Evolutionary conservation across 2,329 filamentous ascomycete genomes (phyloP).

Genomic region (Alternaria hordeiaustralica): DNA sequence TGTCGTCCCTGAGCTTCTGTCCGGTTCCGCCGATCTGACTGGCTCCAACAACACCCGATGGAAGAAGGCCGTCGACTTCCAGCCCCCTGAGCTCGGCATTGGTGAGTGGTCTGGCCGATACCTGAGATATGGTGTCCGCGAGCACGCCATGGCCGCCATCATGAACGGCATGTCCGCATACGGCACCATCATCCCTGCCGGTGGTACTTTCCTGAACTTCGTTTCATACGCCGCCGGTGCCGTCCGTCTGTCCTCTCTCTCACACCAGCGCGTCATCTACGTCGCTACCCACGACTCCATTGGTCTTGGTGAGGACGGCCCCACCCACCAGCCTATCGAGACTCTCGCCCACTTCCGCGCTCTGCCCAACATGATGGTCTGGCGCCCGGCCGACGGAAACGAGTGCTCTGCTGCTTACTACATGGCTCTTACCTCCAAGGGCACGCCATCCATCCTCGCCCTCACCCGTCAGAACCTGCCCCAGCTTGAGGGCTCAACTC

Average conservation of each 20-base stretch:
- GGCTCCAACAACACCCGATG: conserved; percentile 98
- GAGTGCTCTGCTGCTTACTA: conserved; percentile 99
- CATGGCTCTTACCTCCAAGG: conserved; percentile 85
- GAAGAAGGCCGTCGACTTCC: conserved; percentile 98
- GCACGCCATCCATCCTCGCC: conserved; percentile 90
- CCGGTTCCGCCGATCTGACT: conserved; percentile 96
- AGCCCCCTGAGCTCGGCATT: conserved; percentile 83
- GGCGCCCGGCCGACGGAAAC: conserved; percentile 98
- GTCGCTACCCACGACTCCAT: conserved; percentile 99
- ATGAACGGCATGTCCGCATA: conserved; percentile 96
- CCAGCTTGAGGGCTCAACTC: conserved; percentile 91
- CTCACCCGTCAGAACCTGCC: conserved; percentile 98
- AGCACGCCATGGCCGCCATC: conserved; percentile 90
- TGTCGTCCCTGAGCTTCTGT: conserved; percentile 85
- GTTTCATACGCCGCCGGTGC: conserved; percentile 96
- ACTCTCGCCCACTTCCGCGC: conserved; percentile 98
- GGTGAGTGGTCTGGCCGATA: conserved; percentile 93
- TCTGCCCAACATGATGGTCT: conserved; percentile 98
- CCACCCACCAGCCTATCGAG: conserved; percentile 99
- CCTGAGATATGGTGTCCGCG: conserved; percentile 88
- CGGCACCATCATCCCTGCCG: conserved; percentile 91
- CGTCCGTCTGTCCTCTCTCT: conserved; percentile 91
- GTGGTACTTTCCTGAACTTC: conserved; percentile 99
- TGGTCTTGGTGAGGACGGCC: conserved; percentile 97
- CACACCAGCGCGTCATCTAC: conserved; percentile 90